phyloP scores from a whole-genome alignment of 2,329 filamentous ascomycete genomes.

The Aspergillus sp. region DNA sequence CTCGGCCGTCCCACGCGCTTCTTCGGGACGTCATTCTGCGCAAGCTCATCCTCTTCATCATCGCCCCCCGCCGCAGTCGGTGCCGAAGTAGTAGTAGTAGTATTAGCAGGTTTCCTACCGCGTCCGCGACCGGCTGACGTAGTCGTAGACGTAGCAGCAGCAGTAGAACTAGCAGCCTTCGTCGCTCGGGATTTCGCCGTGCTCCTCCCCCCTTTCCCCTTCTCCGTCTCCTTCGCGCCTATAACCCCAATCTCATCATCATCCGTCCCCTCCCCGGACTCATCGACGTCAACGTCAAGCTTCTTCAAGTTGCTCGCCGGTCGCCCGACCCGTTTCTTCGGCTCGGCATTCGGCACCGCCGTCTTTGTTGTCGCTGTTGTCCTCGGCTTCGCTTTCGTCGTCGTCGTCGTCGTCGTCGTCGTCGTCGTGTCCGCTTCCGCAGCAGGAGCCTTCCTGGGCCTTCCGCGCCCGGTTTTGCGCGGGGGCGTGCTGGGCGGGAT shows the following conservation, averaged over 20 bases:
- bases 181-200: not conserved
- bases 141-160: not conserved
- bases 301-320: conserved; percentile 1
- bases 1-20: conserved; percentile 13
- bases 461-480: conserved; percentile 12
- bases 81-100: conserved; percentile 2
- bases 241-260: conserved; percentile 17
- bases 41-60: conserved; percentile 18
- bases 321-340: conserved; percentile 6
- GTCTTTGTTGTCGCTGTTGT: conserved; percentile 5
- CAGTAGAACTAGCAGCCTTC: not conserved
- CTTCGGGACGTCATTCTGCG: conserved; percentile 13
- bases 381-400: conserved; percentile 3
- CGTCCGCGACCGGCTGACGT: too few relatives aligned
- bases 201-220: conserved; percentile 5
- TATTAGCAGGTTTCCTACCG: conserved; percentile 5
- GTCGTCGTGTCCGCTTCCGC: conserved; percentile 6
- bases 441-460: conserved; percentile 6
- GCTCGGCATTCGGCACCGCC: conserved; percentile 1
- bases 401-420: conserved; percentile 4
- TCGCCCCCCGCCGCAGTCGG: conserved; percentile 3
- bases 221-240: conserved; percentile 4
- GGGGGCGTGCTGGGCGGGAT: conserved; percentile 13
- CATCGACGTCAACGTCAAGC: not conserved
- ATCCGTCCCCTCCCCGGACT: conserved; percentile 9